Evolutionary conservation across 2,329 filamentous ascomycete species (phyloP), one percentile per base, ranked within the genome.

Genomic region (Ascochyta viciae-villosae): DNA sequence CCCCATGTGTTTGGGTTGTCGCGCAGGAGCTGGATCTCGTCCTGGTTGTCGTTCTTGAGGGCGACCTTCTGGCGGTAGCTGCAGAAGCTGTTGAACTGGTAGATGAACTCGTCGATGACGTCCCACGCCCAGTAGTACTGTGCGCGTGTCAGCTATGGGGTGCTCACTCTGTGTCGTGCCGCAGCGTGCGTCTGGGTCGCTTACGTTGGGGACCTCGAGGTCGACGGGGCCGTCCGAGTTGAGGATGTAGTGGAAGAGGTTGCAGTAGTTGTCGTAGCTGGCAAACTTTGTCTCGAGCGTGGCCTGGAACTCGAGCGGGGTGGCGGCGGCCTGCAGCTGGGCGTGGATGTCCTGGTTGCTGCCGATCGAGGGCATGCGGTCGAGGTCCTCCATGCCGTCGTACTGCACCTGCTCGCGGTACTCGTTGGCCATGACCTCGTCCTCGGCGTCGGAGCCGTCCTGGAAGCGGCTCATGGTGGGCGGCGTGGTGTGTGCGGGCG

Each of bases 101-200:
- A 99, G 81, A 99, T 98, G 83, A 99, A 99, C 80, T 99, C 95
- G 79, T 99, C 95, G 80, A 99, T 97, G 67, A 98, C 94, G 78
- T 99, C 95, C 95, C 95, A 99, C 38, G 95, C 95, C 95, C 95
- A 99, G 83, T 94, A 97, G 82, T 96, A 96, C 92, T 98, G 56
- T 34, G 50, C 44, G 19, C 15, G 7, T 58, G 64, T 69, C 62
- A 61, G 58, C 60, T 10, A 38, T 44, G 57, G 24, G 24, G 9
- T 24, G 22, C n/a, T 31, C 10, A 13, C 26, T 7, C 7, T n/a
- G 10, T n/a, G 5, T 19, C 19, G 19, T 19, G 19, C 19, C 19
- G 19, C 19, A 19, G 19, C 19, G 19, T 19, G 19, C 19, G 19
- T 19, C 19, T 19, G 19, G 19, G 0, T 19, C 19, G 85, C 91